Evolutionary conservation across 2,329 filamentous ascomycete genomes (phyloP).

Genomic region (Monosporascus sp.): DNA sequence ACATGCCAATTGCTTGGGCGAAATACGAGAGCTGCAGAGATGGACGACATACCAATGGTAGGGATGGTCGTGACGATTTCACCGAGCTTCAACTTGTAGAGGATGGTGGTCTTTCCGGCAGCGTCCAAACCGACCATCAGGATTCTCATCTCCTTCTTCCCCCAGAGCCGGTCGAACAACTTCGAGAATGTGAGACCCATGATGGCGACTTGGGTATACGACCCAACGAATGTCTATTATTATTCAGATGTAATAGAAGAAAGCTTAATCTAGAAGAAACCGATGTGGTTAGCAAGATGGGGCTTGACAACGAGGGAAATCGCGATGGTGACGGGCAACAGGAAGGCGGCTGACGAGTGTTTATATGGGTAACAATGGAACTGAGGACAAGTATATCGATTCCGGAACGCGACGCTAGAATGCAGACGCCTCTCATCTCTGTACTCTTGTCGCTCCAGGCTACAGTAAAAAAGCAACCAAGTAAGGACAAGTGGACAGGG

Average conservation of each 20-base stretch:
- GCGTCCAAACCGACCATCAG: constrained; percentile 99
- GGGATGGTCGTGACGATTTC: constrained; percentile 99
- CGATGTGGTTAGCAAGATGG: constrained; percentile 4
- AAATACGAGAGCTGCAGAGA: neutral
- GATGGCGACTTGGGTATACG: constrained; percentile 51
- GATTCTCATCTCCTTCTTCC: constrained; percentile 99
- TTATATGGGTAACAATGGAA: neutral
- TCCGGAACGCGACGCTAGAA: neutral
- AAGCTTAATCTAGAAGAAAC: constrained; percentile 7
- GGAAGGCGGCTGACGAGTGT: neutral
- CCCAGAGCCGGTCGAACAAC: constrained; percentile 92
- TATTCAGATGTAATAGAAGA: constrained; percentile 15
- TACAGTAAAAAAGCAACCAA: constrained; percentile 20
- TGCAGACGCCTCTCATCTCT: neutral
- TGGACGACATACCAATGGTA: constrained; percentile 71
- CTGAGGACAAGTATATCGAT: neutral
- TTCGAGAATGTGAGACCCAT: constrained; percentile 99
- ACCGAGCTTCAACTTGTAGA: constrained; percentile 99
- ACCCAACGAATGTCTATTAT: constrained; percentile 28
- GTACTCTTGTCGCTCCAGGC: constrained; percentile 16
- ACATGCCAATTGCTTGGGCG: neutral
- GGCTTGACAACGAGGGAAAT: neutral
- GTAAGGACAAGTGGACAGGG: constrained; percentile 21
- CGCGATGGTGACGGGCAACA: neutral
- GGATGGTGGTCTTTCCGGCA: constrained; percentile 99